phyloP scores from a whole-genome alignment of 441 rosid species.

The Melastoma candidum region DNA sequence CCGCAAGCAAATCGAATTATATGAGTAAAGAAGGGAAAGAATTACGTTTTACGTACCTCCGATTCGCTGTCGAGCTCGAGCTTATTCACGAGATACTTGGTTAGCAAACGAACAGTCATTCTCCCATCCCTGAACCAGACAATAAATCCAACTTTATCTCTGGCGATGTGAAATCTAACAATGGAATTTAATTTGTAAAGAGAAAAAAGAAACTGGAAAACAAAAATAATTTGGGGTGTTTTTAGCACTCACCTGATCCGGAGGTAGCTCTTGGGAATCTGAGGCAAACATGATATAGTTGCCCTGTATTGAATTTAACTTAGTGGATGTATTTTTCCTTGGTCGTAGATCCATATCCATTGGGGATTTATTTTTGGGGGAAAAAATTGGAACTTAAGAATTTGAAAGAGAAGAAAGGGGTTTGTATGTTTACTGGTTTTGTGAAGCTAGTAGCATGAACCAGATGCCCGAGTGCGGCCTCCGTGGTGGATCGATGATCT shows the following conservation, averaged over 20 bases:
- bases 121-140: constrained; percentile 65
- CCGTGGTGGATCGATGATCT: constrained; percentile 71
- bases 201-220: background rate
- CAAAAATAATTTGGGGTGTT: background rate
- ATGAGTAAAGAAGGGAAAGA: background rate
- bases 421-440: constrained; percentile 65
- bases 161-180: too few species aligned
- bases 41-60: constrained; percentile 46
- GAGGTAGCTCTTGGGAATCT: constrained; percentile 87
- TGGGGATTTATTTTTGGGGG: too few species aligned
- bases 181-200: too few species aligned
- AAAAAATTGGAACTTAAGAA: background rate
- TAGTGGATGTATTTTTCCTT: constrained; percentile 3
- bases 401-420: constrained; percentile 3
- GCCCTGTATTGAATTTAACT: constrained; percentile 42
- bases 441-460: constrained; percentile 85
- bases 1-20: too few species aligned
- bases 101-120: constrained; percentile 84
- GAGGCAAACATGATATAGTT: constrained; percentile 83
- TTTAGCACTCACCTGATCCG: constrained; percentile 71
- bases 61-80: constrained; percentile 89
- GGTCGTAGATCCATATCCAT: background rate
- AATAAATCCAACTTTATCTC: too few species aligned
- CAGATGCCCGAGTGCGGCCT: constrained; percentile 89
- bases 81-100: constrained; percentile 92